Percentiles rank a stretch among this genome's conserved stretches.
Conservation (phyloP, 495 filamentous ascomycete genomes). For the Corynascus novoguineensis region DNA sequence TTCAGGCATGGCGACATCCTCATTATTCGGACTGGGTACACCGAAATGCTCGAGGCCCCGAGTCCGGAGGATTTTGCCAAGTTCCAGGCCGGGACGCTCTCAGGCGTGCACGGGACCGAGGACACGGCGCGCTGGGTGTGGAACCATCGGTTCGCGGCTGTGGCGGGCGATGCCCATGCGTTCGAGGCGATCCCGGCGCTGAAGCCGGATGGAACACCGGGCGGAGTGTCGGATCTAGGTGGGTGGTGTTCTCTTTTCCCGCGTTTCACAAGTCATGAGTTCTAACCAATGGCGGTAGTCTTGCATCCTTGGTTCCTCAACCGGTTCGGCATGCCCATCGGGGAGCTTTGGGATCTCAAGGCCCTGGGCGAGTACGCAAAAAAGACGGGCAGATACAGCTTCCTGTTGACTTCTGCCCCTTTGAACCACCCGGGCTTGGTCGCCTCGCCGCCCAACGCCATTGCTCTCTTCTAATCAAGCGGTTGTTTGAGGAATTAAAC, state of each 20-base stretch:
- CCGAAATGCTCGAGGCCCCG: slow-evolving; percentile 48
- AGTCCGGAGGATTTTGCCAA: slow-evolving; percentile 46
- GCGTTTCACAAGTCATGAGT: slow-evolving; percentile 32
- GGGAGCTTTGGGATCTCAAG: slow-evolving; percentile 59
- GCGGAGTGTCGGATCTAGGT: slow-evolving; percentile 29
- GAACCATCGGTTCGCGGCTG: slow-evolving; percentile 50
- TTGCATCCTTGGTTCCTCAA: slow-evolving; percentile 61
- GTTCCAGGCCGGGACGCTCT: slow-evolving; percentile 22
- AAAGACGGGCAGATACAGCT: slow-evolving; percentile 56
- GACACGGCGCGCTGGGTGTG: slow-evolving; percentile 56
- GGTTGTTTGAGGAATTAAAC: background rate
- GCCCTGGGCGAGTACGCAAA: slow-evolving; percentile 46
- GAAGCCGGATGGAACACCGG: slow-evolving; percentile 31
- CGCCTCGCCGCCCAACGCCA: slow-evolving; percentile 44
- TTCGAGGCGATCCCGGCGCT: slow-evolving; percentile 43
- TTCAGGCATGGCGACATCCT: slow-evolving; percentile 59
- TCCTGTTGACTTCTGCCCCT: slow-evolving; percentile 61
- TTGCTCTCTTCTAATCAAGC: slow-evolving; percentile 50
- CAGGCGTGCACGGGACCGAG: slow-evolving; percentile 45
- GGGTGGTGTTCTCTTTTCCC: too few relatives aligned
- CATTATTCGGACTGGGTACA: slow-evolving; percentile 61
- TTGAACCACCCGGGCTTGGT: slow-evolving; percentile 53
- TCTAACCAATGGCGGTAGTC: slow-evolving; percentile 35
- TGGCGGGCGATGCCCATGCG: slow-evolving; percentile 45
- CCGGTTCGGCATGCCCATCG: slow-evolving; percentile 59